Base-by-base conservation (phyloP, 108 stramenopile species). In the Poteriospumella lacustris region DNA sequence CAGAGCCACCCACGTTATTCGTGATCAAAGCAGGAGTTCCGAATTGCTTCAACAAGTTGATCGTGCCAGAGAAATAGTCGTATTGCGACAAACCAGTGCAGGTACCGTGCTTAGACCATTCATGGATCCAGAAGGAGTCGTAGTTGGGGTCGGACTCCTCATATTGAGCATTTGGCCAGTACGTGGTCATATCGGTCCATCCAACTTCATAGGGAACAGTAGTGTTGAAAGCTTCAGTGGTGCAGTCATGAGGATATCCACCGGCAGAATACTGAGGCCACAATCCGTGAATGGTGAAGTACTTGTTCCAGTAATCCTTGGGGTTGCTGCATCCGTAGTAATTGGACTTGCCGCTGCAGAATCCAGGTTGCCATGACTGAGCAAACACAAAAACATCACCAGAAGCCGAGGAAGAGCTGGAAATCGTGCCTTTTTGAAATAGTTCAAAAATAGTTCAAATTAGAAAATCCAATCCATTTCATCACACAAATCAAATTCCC, bases 91-190 rank as follows among this genome's bases (percentile, higher is more conserved):
- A 58, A 9, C 84, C 86, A 19, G 86, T 70, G 75, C 90, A 90
- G 12, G 90, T 90, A 0, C 90, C 90, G 58, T 90, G 90, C 82
- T 90, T 90, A 40, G 58, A 58, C 90, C 90, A 90, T 77, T 90
- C 90, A 52, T 90, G 90, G 2, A 39, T 52, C 88, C 88, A 90
- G 59, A 90, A 90, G 9, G 60, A 52, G 36, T 44, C 44, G 80
- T 89, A 60, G 28, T 38, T 75, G 29, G 70, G 33, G 42, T 39
- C 36, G 42, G 70, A 42, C 31, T 73, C 70, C 26, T n/a, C 70
- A 38, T 5, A 5, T 33, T 83, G 81, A 36, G 79, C 79, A 41
- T 83, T 82, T 1, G 83, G 83, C 83, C 83, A 83, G 64, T 72
- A 75, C 2, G 67, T 78, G 33, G 81, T 81, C 33, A 83, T 52